phyloP scores from a whole-genome alignment of 2,329 filamentous ascomycete genomes.

The Lecanosticta acicola region DNA sequence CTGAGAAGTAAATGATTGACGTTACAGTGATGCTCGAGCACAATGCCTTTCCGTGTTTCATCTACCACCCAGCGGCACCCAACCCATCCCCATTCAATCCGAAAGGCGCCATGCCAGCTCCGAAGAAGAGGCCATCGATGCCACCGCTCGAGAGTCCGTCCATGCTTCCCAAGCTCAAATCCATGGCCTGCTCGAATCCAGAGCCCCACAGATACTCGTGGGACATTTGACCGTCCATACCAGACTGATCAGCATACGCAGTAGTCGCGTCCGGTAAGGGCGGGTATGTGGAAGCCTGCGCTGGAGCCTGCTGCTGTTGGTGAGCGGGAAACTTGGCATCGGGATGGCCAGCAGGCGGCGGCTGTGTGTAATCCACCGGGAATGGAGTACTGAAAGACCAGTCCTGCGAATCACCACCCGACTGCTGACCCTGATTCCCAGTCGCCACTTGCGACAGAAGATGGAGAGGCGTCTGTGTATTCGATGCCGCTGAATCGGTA shows the following conservation, averaged over 20 bases:
- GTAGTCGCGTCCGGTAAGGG: conserved; percentile 4
- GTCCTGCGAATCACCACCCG: conserved; percentile 4
- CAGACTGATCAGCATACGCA: conserved; percentile 6
- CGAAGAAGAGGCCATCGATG: conserved; percentile 31
- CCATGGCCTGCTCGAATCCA: conserved; percentile 34
- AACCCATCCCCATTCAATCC: conserved; percentile 16
- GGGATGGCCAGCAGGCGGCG: conserved; percentile 13
- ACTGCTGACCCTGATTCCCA: conserved; percentile 9
- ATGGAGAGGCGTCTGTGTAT: conserved; percentile 14
- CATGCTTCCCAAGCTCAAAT: conserved; percentile 31
- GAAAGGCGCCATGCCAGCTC: conserved; percentile 27
- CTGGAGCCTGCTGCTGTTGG: conserved; percentile 6
- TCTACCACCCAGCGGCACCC: conserved; percentile 7
- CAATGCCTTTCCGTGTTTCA: no score
- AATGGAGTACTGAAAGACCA: conserved; percentile 24
- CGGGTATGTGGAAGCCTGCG: conserved; percentile 7
- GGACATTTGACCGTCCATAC: conserved; percentile 11
- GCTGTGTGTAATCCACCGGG: conserved; percentile 17
- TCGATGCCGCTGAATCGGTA: conserved; percentile 2
- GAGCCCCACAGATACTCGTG: conserved; percentile 30
- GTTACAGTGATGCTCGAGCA: no score
- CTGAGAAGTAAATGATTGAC: no score
- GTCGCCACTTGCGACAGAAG: conserved; percentile 25
- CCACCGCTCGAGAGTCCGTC: conserved; percentile 28
- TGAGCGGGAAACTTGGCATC: conserved; percentile 14